Evolutionary conservation across 768 basidiomycete species (phyloP).

Genomic region (Cytidiella melzeri): DNA sequence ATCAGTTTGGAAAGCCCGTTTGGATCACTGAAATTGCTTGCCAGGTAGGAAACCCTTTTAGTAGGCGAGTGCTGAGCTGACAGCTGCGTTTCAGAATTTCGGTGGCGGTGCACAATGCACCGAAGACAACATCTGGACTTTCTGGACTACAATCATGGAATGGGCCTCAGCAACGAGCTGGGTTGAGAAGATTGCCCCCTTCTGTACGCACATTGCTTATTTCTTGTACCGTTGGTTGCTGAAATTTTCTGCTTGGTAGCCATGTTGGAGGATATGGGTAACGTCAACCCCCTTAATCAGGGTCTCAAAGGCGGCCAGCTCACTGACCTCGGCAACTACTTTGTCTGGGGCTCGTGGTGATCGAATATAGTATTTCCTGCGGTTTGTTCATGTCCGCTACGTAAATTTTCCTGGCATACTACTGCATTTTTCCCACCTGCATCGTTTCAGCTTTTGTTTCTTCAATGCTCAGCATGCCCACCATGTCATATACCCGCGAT

Average conservation of each 20-base stretch:
- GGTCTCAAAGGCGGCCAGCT: slow-evolving; percentile 24
- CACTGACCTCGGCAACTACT: slow-evolving; percentile 12
- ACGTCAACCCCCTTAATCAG: slow-evolving; percentile 46
- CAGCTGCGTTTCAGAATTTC: slow-evolving; percentile 40
- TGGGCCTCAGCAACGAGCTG: slow-evolving; percentile 39
- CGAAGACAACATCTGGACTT: slow-evolving; percentile 35
- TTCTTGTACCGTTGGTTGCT: background rate
- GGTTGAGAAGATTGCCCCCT: slow-evolving; percentile 41
- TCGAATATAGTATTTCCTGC: too few species aligned
- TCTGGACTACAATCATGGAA: slow-evolving; percentile 36
- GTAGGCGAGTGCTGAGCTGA: background rate
- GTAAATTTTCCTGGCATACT: too few species aligned
- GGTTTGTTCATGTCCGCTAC: too few species aligned
- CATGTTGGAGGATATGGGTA: slow-evolving; percentile 43
- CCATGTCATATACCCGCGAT: background rate
- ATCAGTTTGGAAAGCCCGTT: slow-evolving; percentile 44
- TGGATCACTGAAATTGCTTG: slow-evolving; percentile 62
- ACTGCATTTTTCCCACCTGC: too few species aligned
- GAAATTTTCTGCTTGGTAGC: slow-evolving; percentile 27
- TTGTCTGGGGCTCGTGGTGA: slow-evolving; percentile 11
- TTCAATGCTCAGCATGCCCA: too few species aligned
- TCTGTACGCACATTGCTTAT: slow-evolving; percentile 41
- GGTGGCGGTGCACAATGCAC: slow-evolving; percentile 33
- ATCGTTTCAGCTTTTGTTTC: too few species aligned
- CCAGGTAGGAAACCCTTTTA: slow-evolving; percentile 22